These are phyloP conservation scores for Urochloa ruziziensis DNA, from an alignment of 176 grass and related monocot species.

Conservation along the genomic window DNA sequence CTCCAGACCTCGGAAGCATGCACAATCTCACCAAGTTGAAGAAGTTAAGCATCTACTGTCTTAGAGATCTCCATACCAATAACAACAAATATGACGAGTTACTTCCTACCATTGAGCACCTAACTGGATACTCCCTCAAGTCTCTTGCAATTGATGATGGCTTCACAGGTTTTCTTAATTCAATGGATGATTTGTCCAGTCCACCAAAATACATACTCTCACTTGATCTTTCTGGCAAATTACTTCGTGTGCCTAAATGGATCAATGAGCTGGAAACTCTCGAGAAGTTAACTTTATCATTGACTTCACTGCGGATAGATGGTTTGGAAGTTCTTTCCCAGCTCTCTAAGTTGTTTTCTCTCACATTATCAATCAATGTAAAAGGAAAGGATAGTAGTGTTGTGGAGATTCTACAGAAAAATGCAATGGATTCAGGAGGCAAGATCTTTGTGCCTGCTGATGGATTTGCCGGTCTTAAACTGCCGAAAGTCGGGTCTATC, in stretches of 20 bases:
- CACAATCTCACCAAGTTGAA: background rate
- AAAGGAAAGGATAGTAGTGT: background rate
- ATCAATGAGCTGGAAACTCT: background rate
- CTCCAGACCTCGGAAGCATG: background rate
- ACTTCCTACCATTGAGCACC: background rate
- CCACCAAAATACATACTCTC: background rate
- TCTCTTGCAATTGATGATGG: constrained; percentile 18
- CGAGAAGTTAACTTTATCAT: background rate
- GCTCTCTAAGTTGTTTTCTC: background rate
- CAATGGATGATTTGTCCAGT: background rate
- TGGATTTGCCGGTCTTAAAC: background rate
- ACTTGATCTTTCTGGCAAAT: constrained; percentile 1
- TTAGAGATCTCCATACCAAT: background rate
- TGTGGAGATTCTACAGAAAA: background rate
- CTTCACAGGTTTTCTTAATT: background rate
- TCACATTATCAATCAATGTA: background rate
- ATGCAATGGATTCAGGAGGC: background rate
- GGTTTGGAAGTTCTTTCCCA: background rate
- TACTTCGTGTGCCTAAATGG: background rate
- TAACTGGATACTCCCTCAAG: too few relatives aligned
- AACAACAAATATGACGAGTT: background rate
- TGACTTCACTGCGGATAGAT: background rate
- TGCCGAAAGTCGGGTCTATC: too few relatives aligned
- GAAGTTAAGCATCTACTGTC: constrained; percentile 4
- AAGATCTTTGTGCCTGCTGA: background rate